Base-by-base conservation (phyloP, 208 protist species). In the Trypanosoma cruzi region DNA sequence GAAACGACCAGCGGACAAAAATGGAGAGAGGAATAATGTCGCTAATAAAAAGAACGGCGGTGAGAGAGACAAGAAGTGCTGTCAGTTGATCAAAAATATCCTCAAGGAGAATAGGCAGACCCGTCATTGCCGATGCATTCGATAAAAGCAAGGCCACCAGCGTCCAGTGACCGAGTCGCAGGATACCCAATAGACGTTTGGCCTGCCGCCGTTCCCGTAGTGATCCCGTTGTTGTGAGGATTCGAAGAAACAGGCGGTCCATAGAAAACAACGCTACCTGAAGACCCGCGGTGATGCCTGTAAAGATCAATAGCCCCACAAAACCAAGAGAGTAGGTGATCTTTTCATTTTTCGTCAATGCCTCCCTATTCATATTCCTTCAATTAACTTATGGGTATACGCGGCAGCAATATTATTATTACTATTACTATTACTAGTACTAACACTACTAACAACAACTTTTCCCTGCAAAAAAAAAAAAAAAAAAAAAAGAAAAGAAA, bases 1-100 rank as follows among this genome's bases (percentile, higher is more conserved):
- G 71, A 7, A 97, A 72, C 16, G 87, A 90, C 65, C 88, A 87
- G 24, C 93, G 86, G 37, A 92, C 77, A 79, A 96, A 98, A 8
- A 95, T 46, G 16, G 92, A 76, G 52, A 98, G 90, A 22, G 96
- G 96, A 7, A 98, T 78, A 28, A 98, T 88, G 78, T 98, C 94
- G 10, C 95, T 93, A 37, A 95, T 78, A 57, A 98, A 82, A 18
- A 98, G 74, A 18, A 96, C 86, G 8, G 77, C 80, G 6, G 90
- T 89, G 68, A 96, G 85, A 54, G 89, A 95, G 4, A 97, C 59
- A 31, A 96, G 80, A 24, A 97, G 81, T 3, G 90, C 87, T 7
- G 75, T 82, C 22, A 89, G 52, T 49, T 81, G 76, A 62, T 84
- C 80, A 59, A 95, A 81, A 24, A 96, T 61, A 37, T 34, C 20